Percentiles rank a stretch among this genome's conserved stretches.
Conservation (phyloP, 495 filamentous ascomycete genomes). For the Aspergillus mulundensis region DNA sequence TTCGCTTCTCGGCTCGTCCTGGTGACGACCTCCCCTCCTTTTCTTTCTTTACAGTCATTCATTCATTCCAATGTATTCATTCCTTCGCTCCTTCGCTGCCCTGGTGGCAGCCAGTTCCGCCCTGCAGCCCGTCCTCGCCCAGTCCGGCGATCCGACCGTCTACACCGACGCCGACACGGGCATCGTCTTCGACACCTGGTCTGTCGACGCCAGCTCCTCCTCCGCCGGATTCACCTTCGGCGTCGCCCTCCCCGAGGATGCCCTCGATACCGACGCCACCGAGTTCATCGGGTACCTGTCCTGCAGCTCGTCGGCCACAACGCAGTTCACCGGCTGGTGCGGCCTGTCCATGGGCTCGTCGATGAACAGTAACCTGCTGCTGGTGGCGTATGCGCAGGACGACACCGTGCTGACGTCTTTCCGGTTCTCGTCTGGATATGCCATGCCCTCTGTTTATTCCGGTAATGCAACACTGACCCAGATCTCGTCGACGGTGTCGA, state of each 20-base stretch:
- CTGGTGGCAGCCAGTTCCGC: neutral
- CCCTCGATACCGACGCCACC: conserved; percentile 10
- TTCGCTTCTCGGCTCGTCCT: neutral
- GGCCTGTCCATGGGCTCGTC: conserved; percentile 11
- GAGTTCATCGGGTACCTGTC: conserved; percentile 20
- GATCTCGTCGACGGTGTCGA: conserved; percentile 8
- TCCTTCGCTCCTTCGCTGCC: neutral
- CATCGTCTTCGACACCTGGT: conserved; percentile 20
- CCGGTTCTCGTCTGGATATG: conserved; percentile 15
- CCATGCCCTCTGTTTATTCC: conserved; percentile 12
- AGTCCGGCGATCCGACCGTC: neutral
- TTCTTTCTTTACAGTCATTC: neutral
- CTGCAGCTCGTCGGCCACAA: neutral
- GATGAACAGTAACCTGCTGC: conserved; percentile 14
- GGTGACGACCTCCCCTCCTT: conserved; percentile 3
- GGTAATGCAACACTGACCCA: conserved; percentile 17
- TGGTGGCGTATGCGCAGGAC: conserved; percentile 13
- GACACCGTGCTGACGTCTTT: conserved; percentile 15
- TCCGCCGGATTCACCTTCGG: conserved; percentile 14
- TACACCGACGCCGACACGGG: conserved; percentile 17
- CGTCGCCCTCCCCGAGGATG: conserved; percentile 13
- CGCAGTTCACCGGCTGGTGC: conserved; percentile 13
- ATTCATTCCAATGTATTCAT: neutral
- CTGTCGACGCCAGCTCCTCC: conserved; percentile 1
- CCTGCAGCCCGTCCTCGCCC: neutral